These are phyloP conservation scores for Fraxinus pennsylvanica DNA, from an alignment of 257 asterid genomes.

Conservation along the genomic window DNA sequence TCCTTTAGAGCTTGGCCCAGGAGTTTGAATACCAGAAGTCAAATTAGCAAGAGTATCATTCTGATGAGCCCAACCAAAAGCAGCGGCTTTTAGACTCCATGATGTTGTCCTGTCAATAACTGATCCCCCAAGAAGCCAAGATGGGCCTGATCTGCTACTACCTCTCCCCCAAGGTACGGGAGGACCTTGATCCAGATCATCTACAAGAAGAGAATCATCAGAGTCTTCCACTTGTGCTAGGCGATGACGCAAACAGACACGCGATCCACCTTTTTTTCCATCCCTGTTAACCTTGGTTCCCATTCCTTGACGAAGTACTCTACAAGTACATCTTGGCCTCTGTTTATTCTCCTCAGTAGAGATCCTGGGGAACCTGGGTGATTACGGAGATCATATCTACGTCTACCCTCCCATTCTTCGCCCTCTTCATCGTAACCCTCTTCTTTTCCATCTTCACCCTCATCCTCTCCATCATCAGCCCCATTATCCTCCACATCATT, in stretches of 20 bases:
- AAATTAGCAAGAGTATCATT: conserved; percentile 68
- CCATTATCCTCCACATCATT: conserved; percentile 64
- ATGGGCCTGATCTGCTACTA: conserved; percentile 74
- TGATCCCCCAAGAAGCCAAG: conserved; percentile 90
- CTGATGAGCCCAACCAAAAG: conserved; percentile 97
- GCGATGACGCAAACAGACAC: conserved; percentile 90
- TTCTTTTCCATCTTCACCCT: conserved; percentile 48
- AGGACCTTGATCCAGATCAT: conserved; percentile 97
- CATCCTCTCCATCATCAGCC: conserved; percentile 38
- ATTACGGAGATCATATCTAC: conserved; percentile 93
- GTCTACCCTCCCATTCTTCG: conserved; percentile 90
- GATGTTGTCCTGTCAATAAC: conserved; percentile 87
- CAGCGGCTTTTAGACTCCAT: conserved; percentile 83
- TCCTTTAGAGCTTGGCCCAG: conserved; percentile 99
- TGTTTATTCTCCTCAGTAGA: conserved; percentile 72
- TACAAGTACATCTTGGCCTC: conserved; percentile 85
- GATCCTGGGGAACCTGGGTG: conserved; percentile 82
- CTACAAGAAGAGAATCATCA: conserved; percentile 95
- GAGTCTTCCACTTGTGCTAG: conserved; percentile 85
- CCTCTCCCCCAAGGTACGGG: conserved; percentile 94
- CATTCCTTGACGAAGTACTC: conserved; percentile 96
- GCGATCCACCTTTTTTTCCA: conserved; percentile 84
- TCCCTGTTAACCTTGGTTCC: conserved; percentile 80
- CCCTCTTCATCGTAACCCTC: conserved; percentile 68
- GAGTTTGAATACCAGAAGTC: conserved; percentile 88